Percentiles rank a stretch among this genome's conserved stretches.
These are phyloP conservation scores for Yarrowia porcina DNA, from an alignment of 805 yeast species.

Conservation along the genomic window DNA sequence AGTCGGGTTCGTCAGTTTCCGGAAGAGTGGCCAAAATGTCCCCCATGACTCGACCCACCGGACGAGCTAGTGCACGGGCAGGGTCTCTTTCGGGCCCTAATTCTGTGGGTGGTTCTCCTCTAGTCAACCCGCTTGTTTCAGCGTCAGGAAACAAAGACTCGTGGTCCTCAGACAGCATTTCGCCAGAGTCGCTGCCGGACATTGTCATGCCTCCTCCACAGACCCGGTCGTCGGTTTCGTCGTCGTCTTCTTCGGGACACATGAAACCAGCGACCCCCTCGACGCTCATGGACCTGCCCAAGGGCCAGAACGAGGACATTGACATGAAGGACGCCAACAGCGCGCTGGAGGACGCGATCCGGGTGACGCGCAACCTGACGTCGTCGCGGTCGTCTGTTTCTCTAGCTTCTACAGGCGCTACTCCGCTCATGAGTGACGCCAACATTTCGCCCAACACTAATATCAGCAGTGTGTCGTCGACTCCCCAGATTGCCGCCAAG, in stretches of 20 bases:
- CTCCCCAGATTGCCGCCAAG: slow-evolving; percentile 14
- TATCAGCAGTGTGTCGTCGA: not conserved
- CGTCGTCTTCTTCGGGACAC: not conserved
- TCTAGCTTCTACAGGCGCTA: slow-evolving; percentile 3
- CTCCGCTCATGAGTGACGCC: slow-evolving; percentile 21
- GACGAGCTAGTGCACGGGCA: slow-evolving; percentile 8
- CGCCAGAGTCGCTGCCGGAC: slow-evolving; percentile 24
- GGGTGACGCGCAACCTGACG: slow-evolving; percentile 16
- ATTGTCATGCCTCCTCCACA: slow-evolving; percentile 29
- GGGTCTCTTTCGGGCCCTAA: slow-evolving; percentile 7
- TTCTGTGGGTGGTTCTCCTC: slow-evolving; percentile 6
- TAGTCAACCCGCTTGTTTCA: slow-evolving; percentile 15
- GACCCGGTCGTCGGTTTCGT: not conserved
- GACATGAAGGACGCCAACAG: slow-evolving; percentile 17
- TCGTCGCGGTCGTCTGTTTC: slow-evolving; percentile 13
- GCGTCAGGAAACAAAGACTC: slow-evolving; percentile 17
- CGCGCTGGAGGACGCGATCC: slow-evolving; percentile 23
- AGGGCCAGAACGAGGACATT: slow-evolving; percentile 11
- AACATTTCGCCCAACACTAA: slow-evolving; percentile 13
- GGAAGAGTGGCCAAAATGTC: slow-evolving; percentile 29
- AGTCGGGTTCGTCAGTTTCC: not conserved
- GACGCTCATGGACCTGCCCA: slow-evolving; percentile 22
- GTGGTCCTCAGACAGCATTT: slow-evolving; percentile 17
- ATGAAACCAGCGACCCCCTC: slow-evolving; percentile 24
- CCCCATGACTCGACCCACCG: slow-evolving; percentile 28